Base-by-base conservation (phyloP, 257 asterid species). In the Nicotiana obtusifolia region DNA sequence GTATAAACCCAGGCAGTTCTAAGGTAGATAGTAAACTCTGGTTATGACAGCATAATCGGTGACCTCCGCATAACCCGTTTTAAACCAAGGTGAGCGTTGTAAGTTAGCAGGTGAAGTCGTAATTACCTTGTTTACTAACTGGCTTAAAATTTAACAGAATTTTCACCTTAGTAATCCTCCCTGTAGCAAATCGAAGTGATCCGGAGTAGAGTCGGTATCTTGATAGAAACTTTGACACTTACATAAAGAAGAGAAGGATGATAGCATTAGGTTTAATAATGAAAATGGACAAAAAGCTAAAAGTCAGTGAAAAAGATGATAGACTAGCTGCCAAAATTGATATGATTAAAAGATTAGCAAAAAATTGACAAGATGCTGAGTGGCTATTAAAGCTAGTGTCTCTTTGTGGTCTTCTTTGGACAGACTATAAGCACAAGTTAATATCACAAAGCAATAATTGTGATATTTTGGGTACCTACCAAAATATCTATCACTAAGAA, bases 401-500 rank as follows among this genome's bases (percentile, higher is more conserved):
- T 26, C 41, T 73, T 69, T 73, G 61, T 47, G 15, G 22, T 75
- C 7, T 41, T 71, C 35, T 3, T 24, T 24, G 80, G 52, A 75
- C 52, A 49, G 61, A 75, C 24, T 26, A 75, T 7, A 75, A 59
- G 80, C 80, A 47, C 28, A 49, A 49, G 64, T 31, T 8, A 75
- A 24, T 75, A 49, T 49, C 80, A 75, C 16, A 49, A 26, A 75
- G 0, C 64, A 75, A 47, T 10, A 49, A 24, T 75, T 47, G 24
- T 49, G 80, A 75, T 75, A 75, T 75, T 49, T 75, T 47, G 1
- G 24, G 44, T 49, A 26, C 62, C 26, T 49, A 0, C 52, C 41
- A 75, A 75, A 75, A 75, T 75, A 75, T 75, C 80, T n/a, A 75
- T 49, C 80, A 75, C 17, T 15, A 75, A 26, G 44, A 75, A 15